Evolutionary conservation across 192 early-diverging fungal species (phyloP).

Genomic region (Linderina pennispora): DNA sequence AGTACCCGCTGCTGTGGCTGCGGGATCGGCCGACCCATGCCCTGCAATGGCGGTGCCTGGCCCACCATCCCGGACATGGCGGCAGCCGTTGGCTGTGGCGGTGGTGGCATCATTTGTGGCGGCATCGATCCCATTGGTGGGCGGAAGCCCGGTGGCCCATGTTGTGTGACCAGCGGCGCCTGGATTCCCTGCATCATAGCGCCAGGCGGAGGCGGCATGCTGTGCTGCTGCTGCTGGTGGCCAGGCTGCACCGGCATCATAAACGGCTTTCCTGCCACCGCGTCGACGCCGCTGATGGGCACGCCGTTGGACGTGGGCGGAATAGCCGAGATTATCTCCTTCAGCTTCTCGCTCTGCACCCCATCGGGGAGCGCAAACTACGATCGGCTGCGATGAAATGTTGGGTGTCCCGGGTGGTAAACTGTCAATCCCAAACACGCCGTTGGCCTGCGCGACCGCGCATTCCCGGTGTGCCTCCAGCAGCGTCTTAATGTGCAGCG

Average conservation of each 20-base stretch:
- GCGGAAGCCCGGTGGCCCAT: too few species aligned
- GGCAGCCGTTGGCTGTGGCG: too few species aligned
- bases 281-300: slow-evolving; percentile 15
- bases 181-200: neutral
- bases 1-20: too few species aligned
- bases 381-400: slow-evolving; percentile 16
- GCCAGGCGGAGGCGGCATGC: too few species aligned
- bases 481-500: slow-evolving; percentile 69
- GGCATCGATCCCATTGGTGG: too few species aligned
- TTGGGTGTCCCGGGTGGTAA: slow-evolving; percentile 14
- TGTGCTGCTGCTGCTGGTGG: neutral
- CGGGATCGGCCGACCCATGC: too few species aligned
- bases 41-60: too few species aligned
- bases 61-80: too few species aligned
- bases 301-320: slow-evolving; percentile 29
- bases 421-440: slow-evolving; percentile 50
- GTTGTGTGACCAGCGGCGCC: neutral
- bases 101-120: too few species aligned
- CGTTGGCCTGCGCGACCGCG: slow-evolving; percentile 60
- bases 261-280: slow-evolving; percentile 4
- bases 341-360: slow-evolving; percentile 17
- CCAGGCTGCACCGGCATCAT: neutral
- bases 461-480: slow-evolving; percentile 76
- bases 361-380: slow-evolving; percentile 5
- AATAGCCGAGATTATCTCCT: slow-evolving; percentile 36